phyloP scores from a whole-genome alignment of 2,329 filamentous ascomycete genomes.

The Diplodia mutila region DNA sequence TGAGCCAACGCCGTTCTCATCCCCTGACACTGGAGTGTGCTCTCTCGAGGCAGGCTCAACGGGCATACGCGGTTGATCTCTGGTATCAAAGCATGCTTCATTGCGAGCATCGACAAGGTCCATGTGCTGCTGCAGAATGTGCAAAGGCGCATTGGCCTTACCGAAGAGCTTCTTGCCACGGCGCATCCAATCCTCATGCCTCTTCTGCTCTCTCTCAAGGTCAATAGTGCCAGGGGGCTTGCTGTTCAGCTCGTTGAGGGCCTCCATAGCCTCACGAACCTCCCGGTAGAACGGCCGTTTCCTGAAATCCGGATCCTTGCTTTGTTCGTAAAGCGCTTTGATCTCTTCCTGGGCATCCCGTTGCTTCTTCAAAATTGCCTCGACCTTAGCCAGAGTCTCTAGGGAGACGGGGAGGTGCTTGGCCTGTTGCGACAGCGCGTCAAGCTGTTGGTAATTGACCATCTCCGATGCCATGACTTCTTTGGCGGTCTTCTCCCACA shows the following conservation, averaged over 20 bases:
- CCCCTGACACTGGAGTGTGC: conserved; percentile 61
- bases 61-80: conserved; percentile 84
- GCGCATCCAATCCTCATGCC: conserved; percentile 99
- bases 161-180: conserved; percentile 97
- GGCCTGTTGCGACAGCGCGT: conserved; percentile 86
- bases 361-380: conserved; percentile 93
- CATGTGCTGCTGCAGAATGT: conserved; percentile 94
- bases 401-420: conserved; percentile 76
- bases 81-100: conserved; percentile 85
- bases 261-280: conserved; percentile 87
- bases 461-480: conserved; percentile 91
- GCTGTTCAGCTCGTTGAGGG: conserved; percentile 84
- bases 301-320: conserved; percentile 72
- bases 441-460: conserved; percentile 92
- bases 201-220: conserved; percentile 89
- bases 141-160: conserved; percentile 94
- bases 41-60: conserved; percentile 91
- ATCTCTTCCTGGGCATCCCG: conserved; percentile 92
- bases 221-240: conserved; percentile 91
- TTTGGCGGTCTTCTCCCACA: conserved; percentile 91
- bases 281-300: conserved; percentile 86
- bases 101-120: conserved; percentile 91
- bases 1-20: conserved; percentile 51
- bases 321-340: conserved; percentile 76
- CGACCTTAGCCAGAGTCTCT: conserved; percentile 79